Conservation (phyloP, 1,284 basidiomycete species). For the Jaminaea rosea region DNA sequence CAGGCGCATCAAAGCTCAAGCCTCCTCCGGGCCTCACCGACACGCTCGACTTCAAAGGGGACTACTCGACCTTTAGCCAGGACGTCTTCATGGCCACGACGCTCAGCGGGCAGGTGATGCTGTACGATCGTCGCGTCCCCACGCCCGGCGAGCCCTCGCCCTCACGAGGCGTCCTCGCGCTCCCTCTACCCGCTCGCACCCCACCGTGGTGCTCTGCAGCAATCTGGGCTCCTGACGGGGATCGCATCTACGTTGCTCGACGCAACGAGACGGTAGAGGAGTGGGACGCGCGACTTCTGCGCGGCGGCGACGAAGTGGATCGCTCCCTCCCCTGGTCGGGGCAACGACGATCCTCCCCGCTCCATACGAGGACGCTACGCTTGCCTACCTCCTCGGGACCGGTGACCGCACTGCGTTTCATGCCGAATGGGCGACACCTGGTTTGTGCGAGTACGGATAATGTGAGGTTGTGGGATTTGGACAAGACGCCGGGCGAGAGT, state of each 20-base stretch:
- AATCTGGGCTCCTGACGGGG: slow-evolving; percentile 74
- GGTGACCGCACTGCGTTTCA: slow-evolving; percentile 77
- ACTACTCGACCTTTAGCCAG: slow-evolving; percentile 56
- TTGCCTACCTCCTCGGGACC: slow-evolving; percentile 84
- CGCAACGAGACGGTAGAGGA: slow-evolving; percentile 84
- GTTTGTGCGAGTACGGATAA: slow-evolving; percentile 89
- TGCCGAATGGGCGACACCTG: slow-evolving; percentile 81
- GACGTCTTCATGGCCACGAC: slow-evolving; percentile 80
- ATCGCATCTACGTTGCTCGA: slow-evolving; percentile 80
- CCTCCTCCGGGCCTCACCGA: slow-evolving; percentile 22
- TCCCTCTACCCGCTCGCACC: slow-evolving; percentile 78
- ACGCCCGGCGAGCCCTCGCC: slow-evolving; percentile 42
- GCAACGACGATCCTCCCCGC: not conserved
- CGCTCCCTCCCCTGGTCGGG: not conserved
- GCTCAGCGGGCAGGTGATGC: slow-evolving; percentile 81
- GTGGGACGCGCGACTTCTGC: slow-evolving; percentile 64
- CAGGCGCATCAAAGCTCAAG: not conserved
- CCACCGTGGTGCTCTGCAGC: slow-evolving; percentile 78
- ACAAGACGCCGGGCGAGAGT: slow-evolving; percentile 59
- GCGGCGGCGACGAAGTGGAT: slow-evolving; percentile 4
- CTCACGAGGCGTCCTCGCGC: slow-evolving; percentile 61
- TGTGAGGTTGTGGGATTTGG: slow-evolving; percentile 85
- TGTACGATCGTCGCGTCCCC: slow-evolving; percentile 77
- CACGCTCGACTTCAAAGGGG: slow-evolving; percentile 35
- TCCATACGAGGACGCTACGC: slow-evolving; percentile 59